These are phyloP conservation scores for Suillus clintonianus DNA, from an alignment of 768 basidiomycete genomes.

Conservation along the genomic window DNA sequence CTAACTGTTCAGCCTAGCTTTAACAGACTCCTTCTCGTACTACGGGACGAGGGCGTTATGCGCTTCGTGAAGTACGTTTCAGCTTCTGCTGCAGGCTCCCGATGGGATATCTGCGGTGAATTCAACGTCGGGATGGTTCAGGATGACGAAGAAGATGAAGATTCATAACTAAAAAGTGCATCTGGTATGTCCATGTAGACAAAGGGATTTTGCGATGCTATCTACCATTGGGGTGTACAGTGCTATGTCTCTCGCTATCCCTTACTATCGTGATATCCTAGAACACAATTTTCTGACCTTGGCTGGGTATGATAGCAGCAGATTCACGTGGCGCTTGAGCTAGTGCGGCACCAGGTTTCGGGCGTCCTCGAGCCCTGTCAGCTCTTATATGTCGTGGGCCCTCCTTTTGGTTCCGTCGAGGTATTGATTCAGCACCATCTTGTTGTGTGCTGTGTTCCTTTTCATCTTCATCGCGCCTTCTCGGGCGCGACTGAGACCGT, in stretches of 20 bases:
- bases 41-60: slow-evolving; percentile 92
- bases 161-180: slow-evolving; percentile 12
- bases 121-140: slow-evolving; percentile 87
- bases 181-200: neutral
- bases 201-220: neutral
- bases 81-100: slow-evolving; percentile 82
- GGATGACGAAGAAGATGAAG: slow-evolving; percentile 52
- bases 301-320: slow-evolving; percentile 64
- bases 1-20: slow-evolving; percentile 88
- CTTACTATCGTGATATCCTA: slow-evolving; percentile 28
- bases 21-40: slow-evolving; percentile 84
- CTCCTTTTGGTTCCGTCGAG: slow-evolving; percentile 11
- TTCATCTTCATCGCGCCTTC: slow-evolving; percentile 8
- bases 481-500: slow-evolving; percentile 5
- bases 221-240: neutral
- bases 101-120: slow-evolving; percentile 94
- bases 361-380: slow-evolving; percentile 40
- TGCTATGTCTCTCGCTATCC: neutral
- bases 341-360: slow-evolving; percentile 79
- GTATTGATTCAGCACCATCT: slow-evolving; percentile 3
- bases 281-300: slow-evolving; percentile 76
- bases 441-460: slow-evolving; percentile 6
- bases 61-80: slow-evolving; percentile 95
- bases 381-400: slow-evolving; percentile 13
- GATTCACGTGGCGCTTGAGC: slow-evolving; percentile 77